Conservation (phyloP, 2,329 filamentous ascomycete genomes). For the Cladophialophora psammophila region DNA sequence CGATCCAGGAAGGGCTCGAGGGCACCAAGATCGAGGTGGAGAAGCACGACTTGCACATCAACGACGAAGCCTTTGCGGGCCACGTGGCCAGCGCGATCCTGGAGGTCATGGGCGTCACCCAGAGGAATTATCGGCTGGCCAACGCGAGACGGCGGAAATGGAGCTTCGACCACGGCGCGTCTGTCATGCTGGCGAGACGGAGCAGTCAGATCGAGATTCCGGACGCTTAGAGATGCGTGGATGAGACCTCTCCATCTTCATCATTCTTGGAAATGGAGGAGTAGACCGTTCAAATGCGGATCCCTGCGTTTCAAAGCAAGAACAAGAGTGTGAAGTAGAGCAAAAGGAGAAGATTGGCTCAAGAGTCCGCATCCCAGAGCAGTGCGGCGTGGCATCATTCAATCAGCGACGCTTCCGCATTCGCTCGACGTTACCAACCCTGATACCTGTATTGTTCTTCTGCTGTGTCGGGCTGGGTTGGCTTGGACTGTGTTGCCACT, state of each 20-base stretch:
- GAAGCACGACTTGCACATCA: conserved; percentile 61
- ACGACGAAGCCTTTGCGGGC: conserved; percentile 60
- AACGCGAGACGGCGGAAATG: conserved; percentile 39
- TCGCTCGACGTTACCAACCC: no score
- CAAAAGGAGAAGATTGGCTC: no score
- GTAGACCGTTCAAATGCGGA: not conserved
- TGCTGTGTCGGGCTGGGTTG: no score
- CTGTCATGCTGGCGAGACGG: conserved; percentile 34
- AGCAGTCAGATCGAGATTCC: conserved; percentile 38
- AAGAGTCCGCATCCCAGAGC: no score
- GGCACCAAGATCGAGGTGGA: conserved; percentile 59
- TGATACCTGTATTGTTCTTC: no score
- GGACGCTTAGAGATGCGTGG: conserved; percentile 23
- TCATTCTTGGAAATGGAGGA: not conserved
- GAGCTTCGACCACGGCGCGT: conserved; percentile 40
- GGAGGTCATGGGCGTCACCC: conserved; percentile 39
- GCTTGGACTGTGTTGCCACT: no score
- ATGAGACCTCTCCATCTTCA: not conserved
- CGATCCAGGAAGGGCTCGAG: conserved; percentile 58
- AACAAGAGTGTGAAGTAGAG: no score
- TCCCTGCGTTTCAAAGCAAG: no score
- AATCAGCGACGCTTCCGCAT: no score
- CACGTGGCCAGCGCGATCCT: conserved; percentile 38
- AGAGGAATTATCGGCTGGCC: conserved; percentile 36
- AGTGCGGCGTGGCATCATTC: no score